Base-by-base conservation (phyloP, 768 basidiomycete species). In the Chalciporus sphaerocephalus region DNA sequence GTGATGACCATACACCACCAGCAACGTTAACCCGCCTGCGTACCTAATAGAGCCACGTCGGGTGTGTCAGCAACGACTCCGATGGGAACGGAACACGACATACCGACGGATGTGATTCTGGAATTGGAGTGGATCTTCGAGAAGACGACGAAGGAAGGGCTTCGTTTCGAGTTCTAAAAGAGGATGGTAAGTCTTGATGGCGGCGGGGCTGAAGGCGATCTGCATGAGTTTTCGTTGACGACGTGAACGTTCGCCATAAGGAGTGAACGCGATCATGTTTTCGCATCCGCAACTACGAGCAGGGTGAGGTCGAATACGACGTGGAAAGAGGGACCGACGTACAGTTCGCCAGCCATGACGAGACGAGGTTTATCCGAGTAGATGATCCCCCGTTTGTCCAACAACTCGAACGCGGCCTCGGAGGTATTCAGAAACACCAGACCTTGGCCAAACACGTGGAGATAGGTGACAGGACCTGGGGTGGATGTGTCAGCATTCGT, bases 321-420 rank as follows among this genome's bases (percentile, higher is more conserved):
- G 32, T 12, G 18, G 12, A 4, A 5, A 13, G 13, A 23, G 40
- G 15, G 15, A 16, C 15, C 5, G 20, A 78, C 82, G 57, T 55
- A 87, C 76, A 87, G 69, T 41, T 89, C 85, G 18, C 81, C 79
- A 12, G 68, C 70, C 87, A 90, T 88, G 35, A 83, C 71, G 18
- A 87, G 67, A 20, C 69, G 66, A 0, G 84, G 84, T 60, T 83
- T 85, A 66, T 88, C 87, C 7, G 86, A 81, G 61, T 88, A 89
- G 22, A 87, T 80, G 8, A 75, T 67, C 6, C 85, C 83, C 23
- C 79, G 75, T 57, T 78, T 83, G 44, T 89, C 86, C 52, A 91
- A 67, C 44, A 91, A 64, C 27, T 87, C 86, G 30, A 70, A 68
- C 0, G 74, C 76, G 0, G 73, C 80, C 28, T 83, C 74, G 6